Conservation (phyloP, 106 monocot genomes). For the Gastrodia elata region DNA sequence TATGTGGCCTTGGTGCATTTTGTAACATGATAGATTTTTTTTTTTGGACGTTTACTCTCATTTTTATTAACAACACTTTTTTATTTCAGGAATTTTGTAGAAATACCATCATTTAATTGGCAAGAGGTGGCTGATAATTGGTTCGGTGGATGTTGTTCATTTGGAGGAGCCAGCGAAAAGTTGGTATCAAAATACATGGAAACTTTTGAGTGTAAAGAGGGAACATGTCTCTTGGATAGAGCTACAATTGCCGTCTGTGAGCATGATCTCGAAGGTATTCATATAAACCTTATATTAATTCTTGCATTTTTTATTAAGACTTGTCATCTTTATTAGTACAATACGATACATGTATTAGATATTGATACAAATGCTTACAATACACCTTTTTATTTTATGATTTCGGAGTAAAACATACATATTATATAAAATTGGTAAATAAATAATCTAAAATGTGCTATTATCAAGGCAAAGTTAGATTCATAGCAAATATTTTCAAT, state of each 20-base stretch:
- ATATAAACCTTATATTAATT: constrained; percentile 8
- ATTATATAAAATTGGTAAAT: no score
- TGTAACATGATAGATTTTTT: background rate
- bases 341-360: no score
- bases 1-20: background rate
- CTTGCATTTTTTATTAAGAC: background rate
- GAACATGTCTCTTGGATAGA: constrained; percentile 56
- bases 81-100: constrained; percentile 53
- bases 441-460: no score
- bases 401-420: no score
- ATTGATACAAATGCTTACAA: no score
- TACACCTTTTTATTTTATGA: no score
- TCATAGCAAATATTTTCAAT: no score
- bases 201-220: constrained; percentile 29
- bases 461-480: no score
- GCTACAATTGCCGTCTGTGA: constrained; percentile 52
- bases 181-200: constrained; percentile 50
- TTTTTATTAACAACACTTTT: background rate
- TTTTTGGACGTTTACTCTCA: background rate
- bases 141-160: constrained; percentile 93
- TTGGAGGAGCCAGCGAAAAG: constrained; percentile 83
- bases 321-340: background rate
- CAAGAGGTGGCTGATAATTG: constrained; percentile 92
- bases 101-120: constrained; percentile 90
- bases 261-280: constrained; percentile 57